Conservation (phyloP, 805 yeast species). For the Metschnikowia corniflorae region DNA sequence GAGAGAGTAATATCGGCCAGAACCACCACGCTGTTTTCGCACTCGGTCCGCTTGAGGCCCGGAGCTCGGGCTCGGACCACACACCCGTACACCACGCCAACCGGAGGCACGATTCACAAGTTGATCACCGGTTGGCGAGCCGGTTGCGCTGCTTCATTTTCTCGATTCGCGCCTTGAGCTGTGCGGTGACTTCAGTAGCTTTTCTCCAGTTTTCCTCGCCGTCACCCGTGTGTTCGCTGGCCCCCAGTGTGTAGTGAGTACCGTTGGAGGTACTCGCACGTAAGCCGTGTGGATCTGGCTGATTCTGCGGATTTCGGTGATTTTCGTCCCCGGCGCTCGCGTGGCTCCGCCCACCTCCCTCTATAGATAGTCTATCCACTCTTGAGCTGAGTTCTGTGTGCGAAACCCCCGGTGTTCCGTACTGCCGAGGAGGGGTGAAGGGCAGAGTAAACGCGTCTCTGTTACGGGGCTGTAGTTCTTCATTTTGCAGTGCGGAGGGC, state of each 20-base stretch:
- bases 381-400: slow-evolving; percentile 40
- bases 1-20: too few relatives aligned
- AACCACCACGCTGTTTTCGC: too few relatives aligned
- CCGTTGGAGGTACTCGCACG: neutral
- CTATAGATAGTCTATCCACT: slow-evolving; percentile 40
- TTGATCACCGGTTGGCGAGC: slow-evolving; percentile 8
- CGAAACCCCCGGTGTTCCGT: slow-evolving; percentile 18
- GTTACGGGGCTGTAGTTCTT: neutral
- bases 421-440: slow-evolving; percentile 14
- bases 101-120: too few relatives aligned
- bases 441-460: slow-evolving; percentile 12
- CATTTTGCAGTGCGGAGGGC: slow-evolving; percentile 6
- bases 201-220: slow-evolving; percentile 78
- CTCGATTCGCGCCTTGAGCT: slow-evolving; percentile 81
- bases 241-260: neutral
- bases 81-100: too few relatives aligned
- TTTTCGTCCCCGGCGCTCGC: neutral
- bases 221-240: neutral
- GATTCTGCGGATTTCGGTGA: neutral
- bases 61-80: too few relatives aligned
- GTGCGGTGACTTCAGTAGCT: slow-evolving; percentile 86
- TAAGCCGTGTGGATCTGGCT: neutral
- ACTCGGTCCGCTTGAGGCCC: too few relatives aligned
- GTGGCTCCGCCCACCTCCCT: slow-evolving; percentile 15
- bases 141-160: slow-evolving; percentile 71